These are phyloP conservation scores for Rhizopogon rudus DNA, from an alignment of 768 basidiomycete species.

Conservation along the genomic window DNA sequence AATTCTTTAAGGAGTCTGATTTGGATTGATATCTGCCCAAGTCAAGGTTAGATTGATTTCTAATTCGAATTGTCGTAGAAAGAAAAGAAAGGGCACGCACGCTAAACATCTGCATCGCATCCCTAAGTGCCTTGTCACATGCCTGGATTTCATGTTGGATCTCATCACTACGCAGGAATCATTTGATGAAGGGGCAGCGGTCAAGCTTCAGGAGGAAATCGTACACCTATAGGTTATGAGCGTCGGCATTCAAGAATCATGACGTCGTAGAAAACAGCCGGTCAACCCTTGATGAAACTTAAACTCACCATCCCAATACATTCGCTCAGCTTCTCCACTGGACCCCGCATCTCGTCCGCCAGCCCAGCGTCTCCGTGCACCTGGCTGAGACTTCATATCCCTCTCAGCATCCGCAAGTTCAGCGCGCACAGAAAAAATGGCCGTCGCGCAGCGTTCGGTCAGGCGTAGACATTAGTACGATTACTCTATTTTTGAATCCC, in stretches of 20 bases:
- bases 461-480: too few species aligned
- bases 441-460: too few species aligned
- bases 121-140: conserved; percentile 49
- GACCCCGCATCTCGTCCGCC: conserved; percentile 41
- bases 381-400: neutral
- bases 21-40: neutral
- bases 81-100: conserved; percentile 23
- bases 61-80: neutral
- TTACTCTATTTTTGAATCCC: too few species aligned
- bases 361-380: conserved; percentile 25
- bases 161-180: conserved; percentile 73
- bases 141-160: conserved; percentile 46
- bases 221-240: conserved; percentile 32
- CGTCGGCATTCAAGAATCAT: too few species aligned
- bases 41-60: neutral
- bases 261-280: too few species aligned
- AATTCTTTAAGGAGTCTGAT: neutral
- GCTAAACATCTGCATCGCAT: conserved; percentile 54
- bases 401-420: conserved; percentile 46
- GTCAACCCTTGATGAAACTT: neutral
- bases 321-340: conserved; percentile 39
- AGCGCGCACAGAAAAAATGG: too few species aligned
- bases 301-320: conserved; percentile 43
- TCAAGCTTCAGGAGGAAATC: conserved; percentile 54
- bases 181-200: conserved; percentile 68